Evolutionary conservation across 352 stramenopile genomes (phyloP).

Genomic region (Phytopythium delawarense): DNA sequence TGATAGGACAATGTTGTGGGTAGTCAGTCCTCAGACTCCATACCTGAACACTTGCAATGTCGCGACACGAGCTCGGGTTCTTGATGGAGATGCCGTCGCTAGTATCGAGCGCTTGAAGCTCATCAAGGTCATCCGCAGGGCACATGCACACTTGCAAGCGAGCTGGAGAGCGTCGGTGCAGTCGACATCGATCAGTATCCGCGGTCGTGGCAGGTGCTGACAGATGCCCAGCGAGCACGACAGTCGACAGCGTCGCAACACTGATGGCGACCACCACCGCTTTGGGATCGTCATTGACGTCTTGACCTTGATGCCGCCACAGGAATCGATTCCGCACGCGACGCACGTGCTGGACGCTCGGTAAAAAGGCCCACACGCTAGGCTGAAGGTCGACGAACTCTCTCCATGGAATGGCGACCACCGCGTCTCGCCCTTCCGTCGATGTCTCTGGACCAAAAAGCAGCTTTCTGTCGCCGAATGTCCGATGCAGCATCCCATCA

Average conservation of each 20-base stretch:
- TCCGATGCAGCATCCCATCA: neutral
- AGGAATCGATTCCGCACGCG: constrained; percentile 11
- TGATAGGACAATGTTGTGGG: neutral
- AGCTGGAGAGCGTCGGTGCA: neutral
- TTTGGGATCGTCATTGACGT: neutral
- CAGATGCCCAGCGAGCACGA: constrained; percentile 7
- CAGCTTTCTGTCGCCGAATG: neutral
- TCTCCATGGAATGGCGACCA: constrained; percentile 17
- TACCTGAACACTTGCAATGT: neutral
- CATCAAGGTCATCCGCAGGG: neutral
- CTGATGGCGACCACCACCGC: constrained; percentile 15
- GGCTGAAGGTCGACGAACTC: constrained; percentile 25
- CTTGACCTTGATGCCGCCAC: neutral
- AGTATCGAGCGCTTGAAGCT: neutral
- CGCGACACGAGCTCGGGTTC: neutral
- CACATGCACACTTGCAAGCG: neutral
- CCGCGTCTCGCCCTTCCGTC: constrained; percentile 1
- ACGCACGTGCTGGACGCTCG: constrained; percentile 11
- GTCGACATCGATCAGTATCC: neutral
- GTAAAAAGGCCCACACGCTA: constrained; percentile 20
- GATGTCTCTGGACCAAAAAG: neutral
- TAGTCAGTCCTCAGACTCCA: neutral
- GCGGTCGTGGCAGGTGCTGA: neutral
- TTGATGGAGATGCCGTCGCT: neutral
- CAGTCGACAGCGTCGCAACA: constrained; percentile 16